A percentile compares a stretch with the other conserved stretches of the same genome.
Evolutionary conservation across 371 early-diverging fungal genomes (phyloP).

Genomic region (Mortierella sp.): DNA sequence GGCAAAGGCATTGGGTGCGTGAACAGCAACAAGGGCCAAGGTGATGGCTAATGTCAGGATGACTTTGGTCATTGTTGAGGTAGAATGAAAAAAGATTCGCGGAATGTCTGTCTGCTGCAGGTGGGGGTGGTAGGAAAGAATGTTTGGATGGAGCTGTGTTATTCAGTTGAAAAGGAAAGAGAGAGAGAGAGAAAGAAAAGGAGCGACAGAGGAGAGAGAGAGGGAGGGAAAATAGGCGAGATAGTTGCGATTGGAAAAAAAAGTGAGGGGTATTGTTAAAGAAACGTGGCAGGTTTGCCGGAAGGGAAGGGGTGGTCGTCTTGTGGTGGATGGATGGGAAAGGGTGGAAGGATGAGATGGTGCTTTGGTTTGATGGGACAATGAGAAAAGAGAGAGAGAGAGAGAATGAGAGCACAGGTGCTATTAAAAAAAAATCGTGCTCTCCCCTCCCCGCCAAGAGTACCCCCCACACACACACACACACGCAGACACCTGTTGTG

Average conservation of each 20-base stretch:
- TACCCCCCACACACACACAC: too few species aligned
- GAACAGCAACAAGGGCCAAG: conserved; percentile 14
- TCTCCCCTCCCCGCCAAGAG: too few species aligned
- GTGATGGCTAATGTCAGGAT: conserved; percentile 27
- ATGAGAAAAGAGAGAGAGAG: too few species aligned
- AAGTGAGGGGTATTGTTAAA: not conserved
- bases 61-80: conserved; percentile 6
- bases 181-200: not conserved
- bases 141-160: conserved; percentile 1
- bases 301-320: conserved; percentile 3
- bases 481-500: too few species aligned
- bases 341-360: too few species aligned
- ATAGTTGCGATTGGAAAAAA: not conserved
- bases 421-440: too few species aligned
- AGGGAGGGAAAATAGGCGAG: not conserved
- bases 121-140: too few species aligned
- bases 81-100: not conserved
- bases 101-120: not conserved
- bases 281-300: conserved; percentile 42
- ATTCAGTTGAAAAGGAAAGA: not conserved
- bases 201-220: not conserved
- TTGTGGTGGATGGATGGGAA: too few species aligned
- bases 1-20: conserved; percentile 15
- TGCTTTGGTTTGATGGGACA: too few species aligned
- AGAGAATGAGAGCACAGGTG: too few species aligned